These are phyloP conservation scores for Salvia sclarea DNA, from an alignment of 305 asterid species.

Conservation along the genomic window DNA sequence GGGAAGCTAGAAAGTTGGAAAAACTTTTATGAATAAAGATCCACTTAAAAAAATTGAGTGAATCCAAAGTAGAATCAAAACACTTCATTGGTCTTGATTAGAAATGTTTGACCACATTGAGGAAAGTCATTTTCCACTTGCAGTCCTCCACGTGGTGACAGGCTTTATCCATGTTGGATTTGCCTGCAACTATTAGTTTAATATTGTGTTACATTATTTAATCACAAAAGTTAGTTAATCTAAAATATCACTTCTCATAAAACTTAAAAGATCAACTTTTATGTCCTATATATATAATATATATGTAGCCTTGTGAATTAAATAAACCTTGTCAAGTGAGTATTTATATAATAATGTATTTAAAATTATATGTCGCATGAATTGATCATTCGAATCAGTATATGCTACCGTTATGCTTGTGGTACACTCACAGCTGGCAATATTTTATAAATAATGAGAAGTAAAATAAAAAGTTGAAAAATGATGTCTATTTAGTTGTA, in stretches of 20 bases:
- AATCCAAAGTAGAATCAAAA: not conserved
- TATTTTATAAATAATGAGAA: too few species aligned
- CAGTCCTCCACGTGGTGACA: constrained; percentile 37
- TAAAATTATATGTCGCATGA: too few species aligned
- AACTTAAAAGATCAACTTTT: not conserved
- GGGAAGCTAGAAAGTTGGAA: too few species aligned
- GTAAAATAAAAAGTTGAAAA: too few species aligned
- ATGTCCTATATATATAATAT: not conserved
- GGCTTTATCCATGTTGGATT: constrained; percentile 32
- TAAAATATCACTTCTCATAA: not conserved
- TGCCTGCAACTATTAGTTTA: constrained; percentile 8
- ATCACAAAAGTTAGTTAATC: not conserved
- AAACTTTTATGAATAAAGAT: not conserved
- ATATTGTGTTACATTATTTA: not conserved
- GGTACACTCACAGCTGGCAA: too few species aligned
- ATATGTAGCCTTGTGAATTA: not conserved
- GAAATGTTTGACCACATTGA: constrained; percentile 32
- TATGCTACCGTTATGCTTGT: too few species aligned
- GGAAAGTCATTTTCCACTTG: constrained; percentile 30
- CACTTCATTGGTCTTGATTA: not conserved
- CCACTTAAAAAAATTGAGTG: not conserved
- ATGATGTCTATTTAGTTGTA: too few species aligned
- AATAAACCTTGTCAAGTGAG: not conserved
- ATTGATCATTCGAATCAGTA: too few species aligned
- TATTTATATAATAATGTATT: too few species aligned